These are phyloP conservation scores for Thalassiosira livingstoniorum DNA, from an alignment of 352 stramenopile genomes.

Conservation along the genomic window DNA sequence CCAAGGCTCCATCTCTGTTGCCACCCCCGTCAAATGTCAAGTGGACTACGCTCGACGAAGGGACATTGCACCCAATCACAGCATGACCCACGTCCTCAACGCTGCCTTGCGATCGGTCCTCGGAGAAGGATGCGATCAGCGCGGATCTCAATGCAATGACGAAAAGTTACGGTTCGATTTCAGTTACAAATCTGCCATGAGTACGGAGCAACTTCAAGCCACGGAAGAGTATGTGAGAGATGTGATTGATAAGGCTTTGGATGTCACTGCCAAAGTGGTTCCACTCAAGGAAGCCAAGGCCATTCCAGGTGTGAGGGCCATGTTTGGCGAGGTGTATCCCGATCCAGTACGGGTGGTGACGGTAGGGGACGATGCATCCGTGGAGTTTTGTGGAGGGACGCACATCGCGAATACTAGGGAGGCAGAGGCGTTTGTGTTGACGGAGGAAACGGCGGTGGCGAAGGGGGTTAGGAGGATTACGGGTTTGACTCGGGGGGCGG, in stretches of 20 bases:
- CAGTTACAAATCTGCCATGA: conserved; percentile 95
- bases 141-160: conserved; percentile 96
- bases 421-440: conserved; percentile 96
- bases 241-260: conserved; percentile 88
- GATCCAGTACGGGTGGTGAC: conserved; percentile 97
- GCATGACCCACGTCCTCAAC: conserved; percentile 99
- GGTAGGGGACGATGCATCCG: conserved; percentile 93
- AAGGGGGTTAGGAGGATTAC: conserved; percentile 98
- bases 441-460: conserved; percentile 95
- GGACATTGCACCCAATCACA: conserved; percentile 98
- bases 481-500: conserved; percentile 91
- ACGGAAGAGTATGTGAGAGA: conserved; percentile 89
- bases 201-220: conserved; percentile 89
- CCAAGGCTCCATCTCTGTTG: conserved; percentile 82
- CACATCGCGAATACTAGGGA: conserved; percentile 96
- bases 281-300: conserved; percentile 92
- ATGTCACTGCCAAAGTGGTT: conserved; percentile 89
- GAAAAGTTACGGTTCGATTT: conserved; percentile 99
- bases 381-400: conserved; percentile 99
- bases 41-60: conserved; percentile 95
- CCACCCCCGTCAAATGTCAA: conserved; percentile 88
- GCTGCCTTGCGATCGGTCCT: conserved; percentile 95
- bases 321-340: conserved; percentile 99
- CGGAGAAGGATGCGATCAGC: conserved; percentile 94
- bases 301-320: conserved; percentile 95